These are phyloP conservation scores for Ogataea degrootiae DNA, from an alignment of 805 yeast species.

Conservation along the genomic window DNA sequence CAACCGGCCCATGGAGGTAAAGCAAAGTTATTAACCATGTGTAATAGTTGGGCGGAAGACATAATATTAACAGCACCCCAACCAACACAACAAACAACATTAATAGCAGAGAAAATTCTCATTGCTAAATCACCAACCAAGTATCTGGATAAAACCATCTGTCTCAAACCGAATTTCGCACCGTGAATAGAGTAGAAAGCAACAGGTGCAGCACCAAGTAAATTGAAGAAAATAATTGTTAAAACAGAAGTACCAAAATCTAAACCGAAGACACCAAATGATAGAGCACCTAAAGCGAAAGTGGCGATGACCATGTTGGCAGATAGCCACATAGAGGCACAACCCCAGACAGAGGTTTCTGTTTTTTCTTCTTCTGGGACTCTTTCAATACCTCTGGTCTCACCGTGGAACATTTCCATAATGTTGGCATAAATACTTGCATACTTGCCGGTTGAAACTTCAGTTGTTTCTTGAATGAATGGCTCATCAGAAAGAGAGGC, in stretches of 20 bases:
- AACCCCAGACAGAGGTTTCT: conserved; percentile 58
- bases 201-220: conserved; percentile 72
- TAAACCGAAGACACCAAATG: conserved; percentile 55
- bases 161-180: conserved; percentile 80
- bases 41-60: conserved; percentile 80
- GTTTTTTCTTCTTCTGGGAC: conserved; percentile 75
- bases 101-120: conserved; percentile 72
- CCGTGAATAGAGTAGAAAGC: conserved; percentile 84
- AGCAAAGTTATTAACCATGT: conserved; percentile 59
- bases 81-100: conserved; percentile 83
- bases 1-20: conserved; percentile 93
- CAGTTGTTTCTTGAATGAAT: conserved; percentile 20
- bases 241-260: conserved; percentile 70
- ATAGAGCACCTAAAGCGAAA: conserved; percentile 70
- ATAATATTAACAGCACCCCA: conserved; percentile 94
- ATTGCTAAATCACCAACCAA: conserved; percentile 72
- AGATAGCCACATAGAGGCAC: conserved; percentile 87
- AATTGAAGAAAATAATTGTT: conserved; percentile 64
- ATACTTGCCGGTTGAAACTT: conserved; percentile 10
- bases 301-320: conserved; percentile 88
- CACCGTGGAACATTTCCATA: conserved; percentile 37
- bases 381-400: conserved; percentile 74
- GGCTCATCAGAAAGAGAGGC: conserved; percentile 21
- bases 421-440: conserved; percentile 18
- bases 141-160: conserved; percentile 76